These are phyloP conservation scores for Picea mariana DNA, from an alignment of 83 land plant species.

Conservation along the genomic window DNA sequence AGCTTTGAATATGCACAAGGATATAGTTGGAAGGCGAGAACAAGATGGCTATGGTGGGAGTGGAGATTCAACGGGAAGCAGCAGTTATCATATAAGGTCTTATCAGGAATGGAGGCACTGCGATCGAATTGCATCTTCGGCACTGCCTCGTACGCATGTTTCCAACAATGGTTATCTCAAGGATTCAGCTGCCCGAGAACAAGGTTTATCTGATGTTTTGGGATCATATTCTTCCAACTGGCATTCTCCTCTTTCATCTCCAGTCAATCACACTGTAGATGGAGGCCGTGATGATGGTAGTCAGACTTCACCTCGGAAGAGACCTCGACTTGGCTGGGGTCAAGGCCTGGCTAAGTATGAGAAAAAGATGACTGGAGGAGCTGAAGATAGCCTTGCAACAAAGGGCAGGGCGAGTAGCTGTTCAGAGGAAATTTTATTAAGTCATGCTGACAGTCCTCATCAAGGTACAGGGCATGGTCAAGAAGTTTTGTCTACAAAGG, in stretches of 20 bases:
- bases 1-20: neutral
- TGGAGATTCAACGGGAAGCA: neutral
- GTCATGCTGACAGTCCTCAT: neutral
- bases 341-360: constrained; percentile 15
- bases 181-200: neutral
- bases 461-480: neutral
- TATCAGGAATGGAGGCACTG: constrained; percentile 10
- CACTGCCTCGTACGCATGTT: neutral
- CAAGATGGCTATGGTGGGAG: constrained; percentile 4
- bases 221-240: constrained; percentile 12
- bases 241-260: constrained; percentile 16
- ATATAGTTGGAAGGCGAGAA: neutral
- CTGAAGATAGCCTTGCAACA: neutral
- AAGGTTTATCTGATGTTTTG: neutral
- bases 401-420: neutral
- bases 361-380: neutral
- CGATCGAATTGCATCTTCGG: neutral
- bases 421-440: neutral
- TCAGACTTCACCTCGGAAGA: constrained; percentile 11
- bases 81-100: neutral
- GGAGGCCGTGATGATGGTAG: constrained; percentile 13
- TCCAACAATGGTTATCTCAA: constrained; percentile 15
- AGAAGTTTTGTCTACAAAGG: too few species aligned
- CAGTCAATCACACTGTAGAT: neutral
- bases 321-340: constrained; percentile 5